A percentile compares a stretch with the other conserved stretches of the same genome.
Evolutionary conservation across 2,329 filamentous ascomycete species (phyloP).

Genomic region (Nothomitra cinnamomea): DNA sequence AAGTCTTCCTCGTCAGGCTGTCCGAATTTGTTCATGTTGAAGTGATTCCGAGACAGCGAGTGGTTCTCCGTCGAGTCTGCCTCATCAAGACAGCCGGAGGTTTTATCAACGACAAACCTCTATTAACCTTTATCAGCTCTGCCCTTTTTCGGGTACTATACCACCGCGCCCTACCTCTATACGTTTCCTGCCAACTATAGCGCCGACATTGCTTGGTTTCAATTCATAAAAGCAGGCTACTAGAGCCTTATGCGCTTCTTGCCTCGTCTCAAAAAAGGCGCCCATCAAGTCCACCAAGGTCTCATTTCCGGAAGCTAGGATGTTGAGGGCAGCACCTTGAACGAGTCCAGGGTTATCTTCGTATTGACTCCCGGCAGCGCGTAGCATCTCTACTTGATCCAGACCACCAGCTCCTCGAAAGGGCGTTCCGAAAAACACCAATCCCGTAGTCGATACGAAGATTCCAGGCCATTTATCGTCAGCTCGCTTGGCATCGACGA

Average conservation of each 20-base stretch:
- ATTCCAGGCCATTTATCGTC: constrained; percentile 12
- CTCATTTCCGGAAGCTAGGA: constrained; percentile 14
- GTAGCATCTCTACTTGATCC: neutral
- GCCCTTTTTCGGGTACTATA: neutral
- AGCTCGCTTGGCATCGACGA: constrained; percentile 11
- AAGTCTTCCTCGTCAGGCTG: neutral
- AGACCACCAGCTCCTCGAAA: constrained; percentile 10
- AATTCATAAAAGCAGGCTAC: constrained; percentile 15
- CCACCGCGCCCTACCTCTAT: neutral
- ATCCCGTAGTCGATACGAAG: constrained; percentile 12
- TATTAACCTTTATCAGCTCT: neutral
- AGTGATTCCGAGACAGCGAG: neutral
- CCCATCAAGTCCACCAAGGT: constrained; percentile 14
- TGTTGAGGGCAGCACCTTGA: constrained; percentile 13
- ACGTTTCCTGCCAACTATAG: constrained; percentile 13
- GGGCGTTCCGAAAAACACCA: constrained; percentile 15
- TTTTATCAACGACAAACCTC: constrained; percentile 12
- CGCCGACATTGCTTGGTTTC: constrained; percentile 15
- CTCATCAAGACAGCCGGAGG: constrained; percentile 14
- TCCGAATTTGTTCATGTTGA: constrained; percentile 1
- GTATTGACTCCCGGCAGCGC: neutral
- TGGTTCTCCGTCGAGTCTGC: neutral
- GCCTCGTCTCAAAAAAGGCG: constrained; percentile 11
- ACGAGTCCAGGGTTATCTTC: constrained; percentile 10
- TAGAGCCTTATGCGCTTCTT: constrained; percentile 11